phyloP scores from a whole-genome alignment of 2,329 filamentous ascomycete genomes.

The Onygenales sp. region DNA sequence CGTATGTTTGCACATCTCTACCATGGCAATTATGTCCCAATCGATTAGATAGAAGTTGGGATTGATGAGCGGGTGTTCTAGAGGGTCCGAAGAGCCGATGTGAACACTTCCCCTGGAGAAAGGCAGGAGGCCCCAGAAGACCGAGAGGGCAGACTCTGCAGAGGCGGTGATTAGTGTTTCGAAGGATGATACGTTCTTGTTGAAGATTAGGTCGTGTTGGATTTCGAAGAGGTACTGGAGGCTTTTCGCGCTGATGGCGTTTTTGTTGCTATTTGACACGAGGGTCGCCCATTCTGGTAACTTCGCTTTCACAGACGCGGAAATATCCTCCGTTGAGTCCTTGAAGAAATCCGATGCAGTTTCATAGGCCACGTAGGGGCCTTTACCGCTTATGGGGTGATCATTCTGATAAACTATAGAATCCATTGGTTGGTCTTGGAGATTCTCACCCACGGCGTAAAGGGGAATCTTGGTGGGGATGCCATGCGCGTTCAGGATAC shows the following conservation, averaged over 20 bases:
- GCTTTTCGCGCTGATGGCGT: not conserved
- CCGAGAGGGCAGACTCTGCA: not conserved
- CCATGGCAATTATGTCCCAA: not conserved
- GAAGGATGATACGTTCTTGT: not conserved
- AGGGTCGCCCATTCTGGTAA: not conserved
- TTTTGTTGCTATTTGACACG: not conserved
- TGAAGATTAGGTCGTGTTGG: not conserved
- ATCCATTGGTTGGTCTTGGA: slow-evolving; percentile 15
- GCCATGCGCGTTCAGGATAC: slow-evolving; percentile 20
- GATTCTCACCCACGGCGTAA: slow-evolving; percentile 31
- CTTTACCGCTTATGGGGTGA: not conserved
- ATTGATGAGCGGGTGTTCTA: not conserved
- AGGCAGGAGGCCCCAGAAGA: not conserved
- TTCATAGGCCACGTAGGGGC: not conserved
- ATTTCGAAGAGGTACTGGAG: not conserved
- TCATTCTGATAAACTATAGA: not conserved
- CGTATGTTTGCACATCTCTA: not conserved
- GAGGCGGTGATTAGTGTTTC: not conserved
- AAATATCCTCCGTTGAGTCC: not conserved
- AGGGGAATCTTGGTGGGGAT: slow-evolving; percentile 29
- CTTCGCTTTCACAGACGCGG: not conserved
- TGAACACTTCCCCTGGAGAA: not conserved
- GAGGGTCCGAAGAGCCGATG: not conserved
- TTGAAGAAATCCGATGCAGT: not conserved
- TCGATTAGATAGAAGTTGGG: not conserved